Evolutionary conservation across 352 stramenopile species (phyloP).

Genomic region (Pythium pectinolyticum): DNA sequence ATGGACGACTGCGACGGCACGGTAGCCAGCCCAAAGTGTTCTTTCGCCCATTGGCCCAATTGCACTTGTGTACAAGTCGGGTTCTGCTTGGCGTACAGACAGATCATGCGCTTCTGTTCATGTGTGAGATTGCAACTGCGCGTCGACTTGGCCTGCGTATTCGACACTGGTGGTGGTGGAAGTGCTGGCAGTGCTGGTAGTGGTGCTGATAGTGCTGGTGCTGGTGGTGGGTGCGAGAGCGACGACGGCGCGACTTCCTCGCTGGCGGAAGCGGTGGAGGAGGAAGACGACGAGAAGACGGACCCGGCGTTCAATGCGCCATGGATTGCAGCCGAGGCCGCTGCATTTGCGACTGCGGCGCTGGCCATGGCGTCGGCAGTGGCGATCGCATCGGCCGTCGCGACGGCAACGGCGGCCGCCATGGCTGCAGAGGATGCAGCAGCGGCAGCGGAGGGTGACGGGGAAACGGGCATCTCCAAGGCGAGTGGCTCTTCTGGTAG

Average conservation of each 20-base stretch:
- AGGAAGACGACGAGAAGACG: constrained; percentile 2
- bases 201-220: constrained; percentile 9
- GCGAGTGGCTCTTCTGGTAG: neutral
- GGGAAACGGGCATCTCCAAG: neutral
- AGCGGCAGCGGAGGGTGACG: neutral
- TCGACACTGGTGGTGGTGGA: neutral
- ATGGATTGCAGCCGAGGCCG: neutral
- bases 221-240: constrained; percentile 1
- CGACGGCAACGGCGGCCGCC: neutral
- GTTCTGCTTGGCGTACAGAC: constrained; percentile 67
- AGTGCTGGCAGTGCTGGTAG: constrained; percentile 2
- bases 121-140: constrained; percentile 80
- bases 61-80: constrained; percentile 73
- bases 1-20: constrained; percentile 79
- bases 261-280: too few relatives aligned
- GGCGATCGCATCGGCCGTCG: neutral
- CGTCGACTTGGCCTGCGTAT: constrained; percentile 33
- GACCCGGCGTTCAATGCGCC: neutral
- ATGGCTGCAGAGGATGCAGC: neutral
- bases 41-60: constrained; percentile 70
- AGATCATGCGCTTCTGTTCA: constrained; percentile 82
- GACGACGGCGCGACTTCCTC: constrained; percentile 1
- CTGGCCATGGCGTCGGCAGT: constrained; percentile 14
- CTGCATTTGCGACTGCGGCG: neutral
- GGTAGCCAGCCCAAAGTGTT: constrained; percentile 59